phyloP scores from a whole-genome alignment of 2,329 filamentous ascomycete genomes.

The Trichophyton schoenleinii region DNA sequence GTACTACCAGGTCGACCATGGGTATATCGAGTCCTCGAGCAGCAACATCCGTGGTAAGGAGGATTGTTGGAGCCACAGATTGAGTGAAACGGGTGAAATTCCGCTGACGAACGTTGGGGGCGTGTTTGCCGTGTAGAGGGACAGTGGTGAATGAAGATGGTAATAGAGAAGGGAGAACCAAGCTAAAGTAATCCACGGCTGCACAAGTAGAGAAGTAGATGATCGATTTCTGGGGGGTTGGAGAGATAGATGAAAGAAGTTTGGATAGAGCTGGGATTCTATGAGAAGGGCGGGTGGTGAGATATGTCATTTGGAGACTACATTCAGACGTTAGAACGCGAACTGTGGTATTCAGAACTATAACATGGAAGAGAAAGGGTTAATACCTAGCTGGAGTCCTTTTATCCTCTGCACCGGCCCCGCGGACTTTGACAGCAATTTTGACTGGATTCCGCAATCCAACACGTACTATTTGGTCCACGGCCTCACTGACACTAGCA shows the following conservation, averaged over 20 bases:
- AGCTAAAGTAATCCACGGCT: constrained; percentile 85
- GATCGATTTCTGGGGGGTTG: constrained; percentile 70
- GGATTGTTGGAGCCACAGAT: constrained; percentile 60
- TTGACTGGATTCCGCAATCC: constrained; percentile 90
- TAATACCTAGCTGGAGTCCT: constrained; percentile 62
- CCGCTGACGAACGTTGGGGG: constrained; percentile 72
- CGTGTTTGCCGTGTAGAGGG: constrained; percentile 83
- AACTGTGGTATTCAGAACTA: not conserved
- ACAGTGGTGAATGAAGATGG: constrained; percentile 57
- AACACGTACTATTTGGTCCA: constrained; percentile 82
- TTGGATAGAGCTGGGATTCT: constrained; percentile 65
- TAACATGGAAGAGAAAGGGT: no score
- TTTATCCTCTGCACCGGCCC: constrained; percentile 63
- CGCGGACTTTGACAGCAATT: constrained; percentile 84
- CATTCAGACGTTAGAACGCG: not conserved
- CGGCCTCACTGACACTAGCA: constrained; percentile 88
- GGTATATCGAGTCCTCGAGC: constrained; percentile 86
- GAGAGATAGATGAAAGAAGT: constrained; percentile 56
- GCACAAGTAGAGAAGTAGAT: constrained; percentile 90
- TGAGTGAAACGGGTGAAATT: constrained; percentile 74
- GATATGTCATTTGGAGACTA: constrained; percentile 77
- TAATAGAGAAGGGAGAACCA: constrained; percentile 61
- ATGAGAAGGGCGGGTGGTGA: constrained; percentile 60
- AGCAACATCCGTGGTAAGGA: constrained; percentile 86
- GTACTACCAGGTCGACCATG: constrained; percentile 78